Conservation (phyloP, 2,329 filamentous ascomycete species). For the Fusarium sp. region DNA sequence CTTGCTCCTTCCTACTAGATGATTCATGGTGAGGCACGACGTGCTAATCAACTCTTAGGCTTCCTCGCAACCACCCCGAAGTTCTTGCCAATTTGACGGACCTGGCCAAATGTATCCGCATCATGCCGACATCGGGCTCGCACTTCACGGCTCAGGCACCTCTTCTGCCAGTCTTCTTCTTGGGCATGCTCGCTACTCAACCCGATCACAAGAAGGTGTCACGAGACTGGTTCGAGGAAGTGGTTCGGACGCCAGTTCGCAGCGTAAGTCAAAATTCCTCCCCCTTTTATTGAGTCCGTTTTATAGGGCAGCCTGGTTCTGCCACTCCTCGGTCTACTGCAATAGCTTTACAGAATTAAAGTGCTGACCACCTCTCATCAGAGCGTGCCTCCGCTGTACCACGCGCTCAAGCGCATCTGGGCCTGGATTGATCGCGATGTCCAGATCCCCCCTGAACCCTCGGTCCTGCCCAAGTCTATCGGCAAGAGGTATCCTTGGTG, state of each 20-base stretch:
- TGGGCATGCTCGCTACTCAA: constrained; percentile 51
- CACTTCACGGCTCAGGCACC: constrained; percentile 57
- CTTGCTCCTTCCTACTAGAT: background rate
- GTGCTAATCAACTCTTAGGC: constrained; percentile 39
- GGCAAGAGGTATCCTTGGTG: constrained; percentile 52
- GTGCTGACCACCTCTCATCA: constrained; percentile 38
- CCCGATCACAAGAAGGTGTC: constrained; percentile 46
- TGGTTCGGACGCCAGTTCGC: constrained; percentile 52
- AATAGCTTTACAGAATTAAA: constrained; percentile 35
- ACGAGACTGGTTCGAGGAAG: constrained; percentile 51
- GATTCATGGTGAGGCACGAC: background rate
- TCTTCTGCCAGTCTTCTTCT: constrained; percentile 55
- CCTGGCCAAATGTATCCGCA: constrained; percentile 51
- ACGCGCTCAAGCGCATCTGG: constrained; percentile 50
- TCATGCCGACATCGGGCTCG: constrained; percentile 56
- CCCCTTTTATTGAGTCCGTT: constrained; percentile 15
- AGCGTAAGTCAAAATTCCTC: constrained; percentile 50
- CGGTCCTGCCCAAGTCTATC: constrained; percentile 39
- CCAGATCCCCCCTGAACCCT: constrained; percentile 21
- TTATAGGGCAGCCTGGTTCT: constrained; percentile 39
- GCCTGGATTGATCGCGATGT: constrained; percentile 49
- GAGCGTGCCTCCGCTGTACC: constrained; percentile 55
- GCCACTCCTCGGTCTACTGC: constrained; percentile 23
- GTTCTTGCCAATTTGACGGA: constrained; percentile 49
- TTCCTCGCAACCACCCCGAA: constrained; percentile 52